These are phyloP conservation scores for Aspergillus sparsus DNA, from an alignment of 495 filamentous ascomycete genomes.

Conservation along the genomic window DNA sequence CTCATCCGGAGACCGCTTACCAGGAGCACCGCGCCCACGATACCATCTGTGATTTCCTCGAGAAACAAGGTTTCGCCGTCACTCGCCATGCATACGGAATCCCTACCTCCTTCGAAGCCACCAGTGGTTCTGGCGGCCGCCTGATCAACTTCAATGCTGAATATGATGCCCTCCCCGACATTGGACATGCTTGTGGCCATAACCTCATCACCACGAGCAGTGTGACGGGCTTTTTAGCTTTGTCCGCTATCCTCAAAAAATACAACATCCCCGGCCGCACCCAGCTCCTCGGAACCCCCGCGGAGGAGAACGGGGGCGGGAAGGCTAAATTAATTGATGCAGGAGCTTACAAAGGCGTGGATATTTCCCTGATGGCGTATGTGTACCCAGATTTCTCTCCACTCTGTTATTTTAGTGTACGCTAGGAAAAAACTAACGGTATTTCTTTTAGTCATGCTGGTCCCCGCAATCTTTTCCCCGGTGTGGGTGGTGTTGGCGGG, in stretches of 20 bases:
- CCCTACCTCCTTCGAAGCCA: conserved; percentile 41
- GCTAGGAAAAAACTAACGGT: neutral
- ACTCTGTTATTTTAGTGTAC: neutral
- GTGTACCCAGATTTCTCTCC: conserved; percentile 1
- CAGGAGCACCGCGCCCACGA: conserved; percentile 60
- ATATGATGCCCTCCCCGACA: conserved; percentile 57
- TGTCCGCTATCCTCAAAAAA: conserved; percentile 49
- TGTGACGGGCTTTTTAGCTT: conserved; percentile 59
- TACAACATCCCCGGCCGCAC: conserved; percentile 56
- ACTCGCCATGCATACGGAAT: conserved; percentile 52
- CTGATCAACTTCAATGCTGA: conserved; percentile 50
- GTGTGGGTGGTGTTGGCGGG: conserved; percentile 35
- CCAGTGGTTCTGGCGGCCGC: conserved; percentile 42
- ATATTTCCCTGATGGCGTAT: conserved; percentile 66
- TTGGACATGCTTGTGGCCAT: conserved; percentile 70
- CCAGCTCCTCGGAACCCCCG: conserved; percentile 67
- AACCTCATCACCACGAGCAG: conserved; percentile 69
- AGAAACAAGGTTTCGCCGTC: conserved; percentile 55
- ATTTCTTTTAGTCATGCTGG: conserved; percentile 33
- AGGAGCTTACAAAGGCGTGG: conserved; percentile 64
- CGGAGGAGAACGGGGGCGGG: conserved; percentile 70
- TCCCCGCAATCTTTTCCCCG: conserved; percentile 32
- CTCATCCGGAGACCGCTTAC: conserved; percentile 60
- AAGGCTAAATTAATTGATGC: conserved; percentile 65
- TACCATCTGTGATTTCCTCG: conserved; percentile 57